Evolutionary conservation across 2,329 filamentous ascomycete genomes (phyloP), one percentile per base, ranked within the genome.

Genomic region (Paramyrothecium sp.): DNA sequence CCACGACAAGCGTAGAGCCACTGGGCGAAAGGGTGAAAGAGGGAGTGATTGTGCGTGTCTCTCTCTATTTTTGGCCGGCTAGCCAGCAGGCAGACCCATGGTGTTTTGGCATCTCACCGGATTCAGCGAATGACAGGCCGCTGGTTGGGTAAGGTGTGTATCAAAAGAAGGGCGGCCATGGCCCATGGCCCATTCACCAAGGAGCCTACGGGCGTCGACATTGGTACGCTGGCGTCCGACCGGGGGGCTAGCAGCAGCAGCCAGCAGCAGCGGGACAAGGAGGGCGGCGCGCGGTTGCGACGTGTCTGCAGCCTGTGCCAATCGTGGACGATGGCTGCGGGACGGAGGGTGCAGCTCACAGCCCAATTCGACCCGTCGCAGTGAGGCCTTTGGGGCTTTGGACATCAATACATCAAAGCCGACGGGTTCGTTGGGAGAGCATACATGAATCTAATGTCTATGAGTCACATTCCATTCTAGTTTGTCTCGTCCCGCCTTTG

Each of bases 371-470:
- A 67, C 65, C 38, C 38, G 38, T 44, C 38, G 38, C 38, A 44
- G 38, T 12, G 58, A 62, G 65, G 63, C 60, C 61, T 59, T 57
- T 56, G 58, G 53, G 59, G 64, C 58, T 63, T 69, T 69, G 67
- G 67, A 68, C 65, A 67, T 66, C 65, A 68, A 69, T 60, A 69
- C 67, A 67, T 58, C 59, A 61, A 55, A 44, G 38, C 54, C 61
- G 59, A 59, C 67, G 63, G 38, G 65, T 64, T 65, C 60, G 64
- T 64, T 66, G 63, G 64, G 63, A 64, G 57, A 56, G 54, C 57
- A 63, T 62, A 61, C 61, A 58, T 60, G 22, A 53, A 51, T 62
- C 59, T 26, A 55, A 56, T 55, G 59, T 60, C 62, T 58, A 48
- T 55, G 53, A 53, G 51, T 53, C 53, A 55, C 46, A 55, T 55